A percentile compares a stretch with the other conserved stretches of the same genome.
phyloP scores from a whole-genome alignment of 768 basidiomycete species.

The Pulveroboletus frians region DNA sequence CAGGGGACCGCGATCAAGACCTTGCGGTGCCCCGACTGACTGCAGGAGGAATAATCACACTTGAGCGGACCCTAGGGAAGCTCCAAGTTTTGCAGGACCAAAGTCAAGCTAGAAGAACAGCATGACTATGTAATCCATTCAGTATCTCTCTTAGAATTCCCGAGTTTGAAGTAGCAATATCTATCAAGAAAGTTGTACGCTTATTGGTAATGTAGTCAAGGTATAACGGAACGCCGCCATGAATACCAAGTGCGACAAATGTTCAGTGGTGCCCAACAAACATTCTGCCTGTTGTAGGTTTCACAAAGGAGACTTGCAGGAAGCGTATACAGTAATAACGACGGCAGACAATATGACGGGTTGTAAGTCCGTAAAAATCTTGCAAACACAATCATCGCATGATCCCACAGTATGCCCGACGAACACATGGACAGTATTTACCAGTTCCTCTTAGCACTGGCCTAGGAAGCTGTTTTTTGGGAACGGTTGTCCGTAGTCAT shows the following conservation, averaged over 20 bases:
- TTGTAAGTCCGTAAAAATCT: slow-evolving; percentile 9
- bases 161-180: slow-evolving; percentile 22
- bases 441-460: slow-evolving; percentile 42
- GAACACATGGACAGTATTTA: slow-evolving; percentile 2
- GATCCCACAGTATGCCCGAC: slow-evolving; percentile 6
- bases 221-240: slow-evolving; percentile 1
- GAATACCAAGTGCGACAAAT: slow-evolving; percentile 1
- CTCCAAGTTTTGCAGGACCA: slow-evolving; percentile 44
- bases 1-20: no score
- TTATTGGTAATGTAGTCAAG: slow-evolving; percentile 20
- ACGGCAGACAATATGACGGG: slow-evolving; percentile 18
- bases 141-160: slow-evolving; percentile 12
- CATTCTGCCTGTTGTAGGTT: slow-evolving; percentile 4
- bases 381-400: slow-evolving; percentile 8
- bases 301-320: not conserved
- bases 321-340: slow-evolving; percentile 18
- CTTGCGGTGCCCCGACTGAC: slow-evolving; percentile 71
- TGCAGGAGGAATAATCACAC: slow-evolving; percentile 70
- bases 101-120: slow-evolving; percentile 10
- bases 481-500: slow-evolving; percentile 51
- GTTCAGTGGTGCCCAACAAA: slow-evolving; percentile 10
- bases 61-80: slow-evolving; percentile 70
- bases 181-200: slow-evolving; percentile 27
- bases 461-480: slow-evolving; percentile 64
- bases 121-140: slow-evolving; percentile 10